These are phyloP conservation scores for Venturia nashicola DNA, from an alignment of 2,329 filamentous ascomycete species.

Conservation along the genomic window DNA sequence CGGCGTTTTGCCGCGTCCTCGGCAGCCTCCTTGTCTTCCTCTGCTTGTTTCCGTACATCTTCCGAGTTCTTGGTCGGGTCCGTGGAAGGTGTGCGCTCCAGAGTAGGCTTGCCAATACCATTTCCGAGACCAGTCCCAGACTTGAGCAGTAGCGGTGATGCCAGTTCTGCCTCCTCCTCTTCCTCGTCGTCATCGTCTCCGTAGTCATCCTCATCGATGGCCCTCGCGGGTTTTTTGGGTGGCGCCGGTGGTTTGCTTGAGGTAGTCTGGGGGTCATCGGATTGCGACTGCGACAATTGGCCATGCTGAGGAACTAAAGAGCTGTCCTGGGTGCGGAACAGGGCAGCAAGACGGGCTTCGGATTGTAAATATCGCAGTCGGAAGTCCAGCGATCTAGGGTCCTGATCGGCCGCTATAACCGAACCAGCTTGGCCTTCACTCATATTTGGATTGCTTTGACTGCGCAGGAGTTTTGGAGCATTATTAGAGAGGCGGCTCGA, in stretches of 20 bases:
- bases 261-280: constrained; percentile 6
- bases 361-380: constrained; percentile 63
- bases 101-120: constrained; percentile 46
- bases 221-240: constrained; percentile 52
- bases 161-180: constrained; percentile 28
- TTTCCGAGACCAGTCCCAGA: constrained; percentile 39
- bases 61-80: constrained; percentile 60
- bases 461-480: constrained; percentile 26
- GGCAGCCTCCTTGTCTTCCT: constrained; percentile 81
- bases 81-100: constrained; percentile 41
- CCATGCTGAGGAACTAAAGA: constrained; percentile 15
- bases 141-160: constrained; percentile 38
- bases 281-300: neutral
- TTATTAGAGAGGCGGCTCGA: constrained; percentile 21
- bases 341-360: constrained; percentile 61
- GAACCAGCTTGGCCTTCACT: constrained; percentile 25
- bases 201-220: constrained; percentile 77
- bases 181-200: constrained; percentile 66
- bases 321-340: constrained; percentile 47
- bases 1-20: constrained; percentile 81
- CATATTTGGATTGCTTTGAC: constrained; percentile 20
- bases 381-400: constrained; percentile 46
- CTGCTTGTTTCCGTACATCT: constrained; percentile 83
- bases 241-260: constrained; percentile 34
- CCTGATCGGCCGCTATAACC: constrained; percentile 26